Conservation (phyloP, 257 asterid species). For the Cordia subcordata region DNA sequence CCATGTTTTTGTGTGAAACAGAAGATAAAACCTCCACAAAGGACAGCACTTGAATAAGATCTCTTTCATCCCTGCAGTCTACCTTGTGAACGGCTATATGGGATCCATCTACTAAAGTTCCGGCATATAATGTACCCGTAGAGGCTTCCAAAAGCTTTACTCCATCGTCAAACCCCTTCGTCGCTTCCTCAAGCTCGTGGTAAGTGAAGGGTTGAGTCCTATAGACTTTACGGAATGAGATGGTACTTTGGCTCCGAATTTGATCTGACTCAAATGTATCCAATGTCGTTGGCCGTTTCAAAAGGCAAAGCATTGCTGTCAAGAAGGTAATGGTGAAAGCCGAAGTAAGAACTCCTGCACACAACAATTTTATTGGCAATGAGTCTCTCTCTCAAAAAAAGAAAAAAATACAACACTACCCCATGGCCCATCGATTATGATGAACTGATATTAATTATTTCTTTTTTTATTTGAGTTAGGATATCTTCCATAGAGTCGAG, state of each 20-base stretch:
- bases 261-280: slow-evolving; percentile 26
- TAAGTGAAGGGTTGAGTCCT: slow-evolving; percentile 39
- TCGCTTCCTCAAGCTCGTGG: slow-evolving; percentile 64
- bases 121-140: slow-evolving; percentile 34
- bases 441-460: no score
- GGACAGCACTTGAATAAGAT: slow-evolving; percentile 27
- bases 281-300: slow-evolving; percentile 33
- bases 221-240: slow-evolving; percentile 25
- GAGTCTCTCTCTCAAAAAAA: background rate
- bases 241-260: slow-evolving; percentile 19
- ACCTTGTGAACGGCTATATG: slow-evolving; percentile 45
- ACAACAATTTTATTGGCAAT: background rate
- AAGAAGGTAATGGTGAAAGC: slow-evolving; percentile 37
- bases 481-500: no score
- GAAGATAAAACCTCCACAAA: slow-evolving; percentile 40
- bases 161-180: slow-evolving; percentile 47
- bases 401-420: no score
- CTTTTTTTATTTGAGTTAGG: no score
- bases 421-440: no score
- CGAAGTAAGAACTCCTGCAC: slow-evolving; percentile 55
- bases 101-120: slow-evolving; percentile 37
- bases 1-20: slow-evolving; percentile 49
- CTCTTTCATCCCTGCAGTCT: slow-evolving; percentile 35
- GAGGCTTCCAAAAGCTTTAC: slow-evolving; percentile 29
- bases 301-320: slow-evolving; percentile 37